Evolutionary conservation across 441 rosid genomes (phyloP), one percentile per base, ranked within the genome.

Genomic region (Sinapis alba): DNA sequence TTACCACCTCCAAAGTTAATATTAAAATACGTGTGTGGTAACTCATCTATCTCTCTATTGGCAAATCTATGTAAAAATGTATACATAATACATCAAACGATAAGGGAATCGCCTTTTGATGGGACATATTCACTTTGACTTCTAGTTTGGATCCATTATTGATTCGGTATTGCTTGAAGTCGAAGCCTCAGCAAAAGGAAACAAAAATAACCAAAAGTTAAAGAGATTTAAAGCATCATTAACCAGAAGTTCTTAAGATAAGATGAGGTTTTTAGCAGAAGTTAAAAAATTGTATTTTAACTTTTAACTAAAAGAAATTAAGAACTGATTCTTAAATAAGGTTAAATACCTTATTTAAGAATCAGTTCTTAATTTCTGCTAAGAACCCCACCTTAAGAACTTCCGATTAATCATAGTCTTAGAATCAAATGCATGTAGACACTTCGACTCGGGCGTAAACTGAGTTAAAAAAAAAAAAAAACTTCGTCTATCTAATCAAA

Each of bases 161-260:
- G 68, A 71, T 58, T 30, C 67, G 47, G 21, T 58, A n/a, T 58
- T 47, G 72, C 80, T 65, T 77, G 63, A 71, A 6, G 34, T 58
- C 26, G 72, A 77, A 71, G 76, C 72, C 57, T 77, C 54, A 47
- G 16, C 54, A 16, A 47, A 47, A 47, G 20, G 54, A 38, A 38
- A 12, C 7, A 15, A 15, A 45, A 15, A 45, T 1, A 15, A 45
- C 19, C 9, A 45, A 15, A 45, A 15, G 53, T 45, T 0, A 43
- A 41, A 47, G 10, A 47, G 3, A 16, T 10, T 15, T 45, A n/a
- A 45, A 30, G n/a, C n/a, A n/a, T n/a, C n/a, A n/a, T n/a, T n/a
- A n/a, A n/a, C n/a, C n/a, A n/a, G n/a, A n/a, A n/a, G n/a, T n/a
- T n/a, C n/a, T n/a, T n/a, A n/a, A n/a, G n/a, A n/a, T n/a, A n/a